phyloP scores from a whole-genome alignment of 257 asterid genomes.

The Schizonepeta tenuifolia region DNA sequence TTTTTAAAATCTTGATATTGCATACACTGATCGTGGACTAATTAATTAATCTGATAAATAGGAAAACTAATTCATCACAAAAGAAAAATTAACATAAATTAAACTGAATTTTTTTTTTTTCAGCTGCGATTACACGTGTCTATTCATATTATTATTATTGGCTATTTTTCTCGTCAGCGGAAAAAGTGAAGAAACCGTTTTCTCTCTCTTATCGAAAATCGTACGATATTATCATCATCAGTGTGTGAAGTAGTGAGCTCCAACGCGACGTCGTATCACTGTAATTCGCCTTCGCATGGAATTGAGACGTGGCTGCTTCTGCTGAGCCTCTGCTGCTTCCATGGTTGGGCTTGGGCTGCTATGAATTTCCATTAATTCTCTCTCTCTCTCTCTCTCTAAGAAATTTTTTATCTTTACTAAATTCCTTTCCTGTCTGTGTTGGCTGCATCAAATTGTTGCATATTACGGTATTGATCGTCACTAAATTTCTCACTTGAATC shows the following conservation, averaged over 20 bases:
- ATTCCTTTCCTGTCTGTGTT: neutral
- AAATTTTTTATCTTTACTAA: neutral
- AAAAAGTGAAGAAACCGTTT: neutral
- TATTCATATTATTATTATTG: too few species aligned
- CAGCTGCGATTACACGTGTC: too few species aligned
- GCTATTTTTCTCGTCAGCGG: neutral
- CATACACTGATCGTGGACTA: too few species aligned
- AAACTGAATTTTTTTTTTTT: too few species aligned
- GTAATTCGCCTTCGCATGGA: conserved; percentile 17
- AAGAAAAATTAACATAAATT: too few species aligned
- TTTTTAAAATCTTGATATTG: too few species aligned
- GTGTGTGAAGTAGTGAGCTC: conserved; percentile 3
- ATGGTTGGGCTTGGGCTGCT: conserved; percentile 21
- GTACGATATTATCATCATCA: neutral
- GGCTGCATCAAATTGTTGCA: conserved; percentile 8
- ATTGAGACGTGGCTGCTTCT: conserved; percentile 28
- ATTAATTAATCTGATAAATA: too few species aligned
- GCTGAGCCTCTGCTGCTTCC: conserved; percentile 15
- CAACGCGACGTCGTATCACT: conserved; percentile 27
- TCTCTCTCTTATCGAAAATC: neutral
- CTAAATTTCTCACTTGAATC: neutral
- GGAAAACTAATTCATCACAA: too few species aligned
- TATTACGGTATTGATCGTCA: conserved; percentile 12
- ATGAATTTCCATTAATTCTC: neutral
- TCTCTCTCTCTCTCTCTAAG: neutral